Evolutionary conservation across 441 rosid genomes (phyloP), one percentile per base, ranked within the genome.

Genomic region (Manihot esculenta): DNA sequence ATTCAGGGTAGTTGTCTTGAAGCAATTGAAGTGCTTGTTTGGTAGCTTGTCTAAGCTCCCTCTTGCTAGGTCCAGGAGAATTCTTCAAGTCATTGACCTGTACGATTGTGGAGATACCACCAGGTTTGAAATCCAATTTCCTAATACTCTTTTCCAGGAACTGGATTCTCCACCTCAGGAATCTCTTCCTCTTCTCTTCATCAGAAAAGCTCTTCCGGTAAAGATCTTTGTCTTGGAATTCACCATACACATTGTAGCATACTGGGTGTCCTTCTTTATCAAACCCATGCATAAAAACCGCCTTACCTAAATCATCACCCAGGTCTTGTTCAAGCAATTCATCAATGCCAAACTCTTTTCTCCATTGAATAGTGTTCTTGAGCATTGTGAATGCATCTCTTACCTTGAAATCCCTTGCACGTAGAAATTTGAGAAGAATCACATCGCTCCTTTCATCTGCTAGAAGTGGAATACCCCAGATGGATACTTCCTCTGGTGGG

Each of bases 1-100:
- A 89, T 77, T 94, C 99, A 10, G 98, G 99, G 74, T 92, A 94
- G 81, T 94, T 94, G 64, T 94, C 98, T 70, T 94, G 99, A 76
- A 94, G 96, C 70, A 94, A 76, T 18, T 80, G 90, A 58, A 94
- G 86, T 42, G 97, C 98, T 73, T 89, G 96, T 12, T 81, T 88
- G 42, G 97, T 94, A 8, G 98, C 94, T 72, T 80, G 56, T 67
- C 97, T 78, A 30, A 89, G 93, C 74, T 94, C 98, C 23, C 85
- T 75, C 73, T 87, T 88, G 5, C 78, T 79, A 50, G 93, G 97
- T 55, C 96, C 97, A 0, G 99, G 99, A 24, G 99, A 94, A 68
- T 88, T 88, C 79, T 87, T 90, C 57, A 94, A 84, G 82, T 92
- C 98, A 55, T 85, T 90, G 11, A 90, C 91, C 70, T 92, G 98